phyloP scores from a whole-genome alignment of 441 rosid species.

The Pelargonium myrrhifolium region DNA sequence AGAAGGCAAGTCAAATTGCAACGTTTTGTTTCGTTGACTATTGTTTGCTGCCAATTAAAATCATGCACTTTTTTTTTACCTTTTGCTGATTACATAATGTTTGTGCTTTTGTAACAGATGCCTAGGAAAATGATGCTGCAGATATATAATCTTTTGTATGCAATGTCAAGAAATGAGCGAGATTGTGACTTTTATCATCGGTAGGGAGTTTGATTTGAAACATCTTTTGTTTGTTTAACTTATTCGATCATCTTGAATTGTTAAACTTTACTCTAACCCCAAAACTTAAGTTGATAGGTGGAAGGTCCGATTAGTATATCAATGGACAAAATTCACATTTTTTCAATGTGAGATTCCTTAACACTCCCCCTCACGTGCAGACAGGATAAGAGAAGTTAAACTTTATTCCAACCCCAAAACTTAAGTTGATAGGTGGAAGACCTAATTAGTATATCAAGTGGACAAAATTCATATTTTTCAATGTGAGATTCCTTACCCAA shows the following conservation, averaged over 20 bases:
- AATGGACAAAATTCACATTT: too few species aligned
- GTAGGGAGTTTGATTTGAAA: slow-evolving; percentile 37
- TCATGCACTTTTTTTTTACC: neutral
- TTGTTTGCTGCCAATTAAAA: neutral
- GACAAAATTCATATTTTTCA: too few species aligned
- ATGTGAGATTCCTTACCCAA: too few species aligned
- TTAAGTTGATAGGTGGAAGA: too few species aligned
- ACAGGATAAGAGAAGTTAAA: too few species aligned
- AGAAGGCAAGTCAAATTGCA: slow-evolving; percentile 62
- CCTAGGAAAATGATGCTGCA: slow-evolving; percentile 99
- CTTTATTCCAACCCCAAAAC: too few species aligned
- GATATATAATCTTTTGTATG: slow-evolving; percentile 87
- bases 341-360: too few species aligned
- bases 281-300: too few species aligned
- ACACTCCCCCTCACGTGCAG: too few species aligned
- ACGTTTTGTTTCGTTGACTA: neutral
- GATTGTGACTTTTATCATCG: slow-evolving; percentile 99
- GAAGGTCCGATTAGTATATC: too few species aligned
- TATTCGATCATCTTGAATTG: neutral
- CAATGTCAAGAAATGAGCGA: slow-evolving; percentile 82
- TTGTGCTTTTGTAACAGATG: slow-evolving; percentile 45
- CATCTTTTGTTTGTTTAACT: slow-evolving; percentile 8
- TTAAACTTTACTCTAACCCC: too few species aligned
- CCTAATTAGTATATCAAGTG: too few species aligned
- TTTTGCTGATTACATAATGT: slow-evolving; percentile 19